A percentile compares a stretch with the other conserved stretches of the same genome.
phyloP scores from a whole-genome alignment of 169 alveolate genomes.

The Cryptosporidium tyzzeri region DNA sequence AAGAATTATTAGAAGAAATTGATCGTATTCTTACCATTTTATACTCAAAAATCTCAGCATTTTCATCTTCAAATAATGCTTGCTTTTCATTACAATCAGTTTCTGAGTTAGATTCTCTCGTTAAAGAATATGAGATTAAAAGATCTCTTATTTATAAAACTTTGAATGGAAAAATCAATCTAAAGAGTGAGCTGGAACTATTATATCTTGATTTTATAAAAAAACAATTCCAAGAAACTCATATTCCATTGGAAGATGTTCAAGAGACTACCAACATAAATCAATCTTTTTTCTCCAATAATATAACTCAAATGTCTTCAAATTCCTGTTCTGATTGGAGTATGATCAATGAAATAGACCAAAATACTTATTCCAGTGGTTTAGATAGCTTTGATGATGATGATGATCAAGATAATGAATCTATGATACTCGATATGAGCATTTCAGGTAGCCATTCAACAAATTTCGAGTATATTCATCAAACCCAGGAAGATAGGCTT shows the following conservation, averaged over 20 bases:
- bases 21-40: slow-evolving; percentile 13
- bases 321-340: slow-evolving; percentile 2
- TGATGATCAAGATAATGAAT: slow-evolving; percentile 1
- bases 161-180: neutral
- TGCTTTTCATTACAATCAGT: slow-evolving; percentile 6
- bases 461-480: slow-evolving; percentile 13
- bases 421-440: slow-evolving; percentile 20
- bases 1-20: slow-evolving; percentile 17
- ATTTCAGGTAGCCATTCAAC: slow-evolving; percentile 22
- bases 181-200: slow-evolving; percentile 28
- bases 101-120: neutral
- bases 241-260: neutral
- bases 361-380: neutral
- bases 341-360: slow-evolving; percentile 1
- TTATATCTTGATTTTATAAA: slow-evolving; percentile 3
- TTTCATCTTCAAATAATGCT: slow-evolving; percentile 4
- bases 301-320: neutral
- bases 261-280: neutral
- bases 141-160: slow-evolving; percentile 19
- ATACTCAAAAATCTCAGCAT: slow-evolving; percentile 26
- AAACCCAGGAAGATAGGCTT: neutral
- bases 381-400: neutral
- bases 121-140: slow-evolving; percentile 16
- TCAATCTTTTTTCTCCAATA: neutral
- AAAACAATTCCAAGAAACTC: neutral